Base-by-base conservation (phyloP, 1,284 basidiomycete species). In the Sanghuangporus baumii region DNA sequence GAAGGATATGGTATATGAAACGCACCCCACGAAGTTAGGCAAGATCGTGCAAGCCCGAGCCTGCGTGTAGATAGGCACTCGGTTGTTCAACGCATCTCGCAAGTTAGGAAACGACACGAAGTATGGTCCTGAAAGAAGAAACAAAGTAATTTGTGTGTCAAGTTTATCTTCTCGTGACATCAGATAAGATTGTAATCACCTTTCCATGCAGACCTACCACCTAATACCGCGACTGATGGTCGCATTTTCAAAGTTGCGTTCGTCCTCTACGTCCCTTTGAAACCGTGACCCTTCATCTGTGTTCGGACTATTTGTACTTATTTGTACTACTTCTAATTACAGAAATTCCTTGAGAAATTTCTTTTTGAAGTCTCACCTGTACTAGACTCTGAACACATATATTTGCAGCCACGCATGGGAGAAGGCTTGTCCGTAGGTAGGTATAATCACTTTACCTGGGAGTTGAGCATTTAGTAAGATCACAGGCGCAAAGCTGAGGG, bases 71-170 rank as follows among this genome's bases (percentile, higher is more conserved):
- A 99, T 96, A 0, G 94, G 86, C 34, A 87, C 82, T 75, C 94
- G 93, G 76, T 89, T 89, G 68, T 87, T 81, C 61, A 94, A 77
- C 2, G 96, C 91, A 60, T 95, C 87, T 48, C 88, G 84, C 65
- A 98, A 79, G 71, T 94, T 94, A 7, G 94, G 93, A 75, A 98
- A 98, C 14, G 95, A 85, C 59, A 96, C 92, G 71, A 98, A 98
- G 77, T 89, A 98, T 20, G 96, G 96, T 6, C 96, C 96, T 96
- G 67, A 75, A 66, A 60, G 20, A 64, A 58, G 31, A 66, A 37
- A 41, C 66, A 67, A 40, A 62, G 20, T 20, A 48, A 18, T 20
- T 18, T 20, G 9, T 20, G 2, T 14, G 41, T 43, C 11, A n/a
- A 43, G 6, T n/a, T 12, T n/a, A 43, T 51, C 20, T 26, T 26